Conservation (phyloP, 208 protist genomes). For the Trypanosomatidae sp. region DNA sequence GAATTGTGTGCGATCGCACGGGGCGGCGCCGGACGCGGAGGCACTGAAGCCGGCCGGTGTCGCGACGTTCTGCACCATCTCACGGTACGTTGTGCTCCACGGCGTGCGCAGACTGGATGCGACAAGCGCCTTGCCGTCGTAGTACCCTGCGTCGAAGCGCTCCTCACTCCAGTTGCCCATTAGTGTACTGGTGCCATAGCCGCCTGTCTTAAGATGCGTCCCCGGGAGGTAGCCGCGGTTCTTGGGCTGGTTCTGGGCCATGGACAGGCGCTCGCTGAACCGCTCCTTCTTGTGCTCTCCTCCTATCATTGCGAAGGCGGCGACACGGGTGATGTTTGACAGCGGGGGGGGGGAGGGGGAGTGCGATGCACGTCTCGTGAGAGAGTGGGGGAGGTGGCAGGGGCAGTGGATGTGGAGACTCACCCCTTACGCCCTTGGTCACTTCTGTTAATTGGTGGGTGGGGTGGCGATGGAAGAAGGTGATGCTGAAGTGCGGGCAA, state of each 20-base stretch:
- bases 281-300: constrained; percentile 91
- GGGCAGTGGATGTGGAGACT: neutral
- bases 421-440: neutral
- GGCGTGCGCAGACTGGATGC: constrained; percentile 27
- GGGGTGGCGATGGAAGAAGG: neutral
- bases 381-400: neutral
- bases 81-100: constrained; percentile 65
- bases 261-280: constrained; percentile 75
- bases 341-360: neutral
- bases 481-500: neutral
- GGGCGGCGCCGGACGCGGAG: constrained; percentile 4
- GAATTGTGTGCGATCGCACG: constrained; percentile 34
- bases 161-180: constrained; percentile 90
- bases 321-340: too few species aligned
- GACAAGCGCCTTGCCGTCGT: constrained; percentile 71
- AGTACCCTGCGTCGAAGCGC: constrained; percentile 71
- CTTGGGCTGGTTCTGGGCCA: constrained; percentile 81
- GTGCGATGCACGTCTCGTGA: neutral
- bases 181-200: constrained; percentile 77
- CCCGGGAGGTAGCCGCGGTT: constrained; percentile 87
- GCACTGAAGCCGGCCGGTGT: neutral
- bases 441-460: neutral
- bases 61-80: constrained; percentile 29
- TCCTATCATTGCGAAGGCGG: constrained; percentile 62
- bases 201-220: constrained; percentile 67